These are phyloP conservation scores for Ocimum tenuiflorum DNA, from an alignment of 257 asterid species.

Conservation along the genomic window DNA sequence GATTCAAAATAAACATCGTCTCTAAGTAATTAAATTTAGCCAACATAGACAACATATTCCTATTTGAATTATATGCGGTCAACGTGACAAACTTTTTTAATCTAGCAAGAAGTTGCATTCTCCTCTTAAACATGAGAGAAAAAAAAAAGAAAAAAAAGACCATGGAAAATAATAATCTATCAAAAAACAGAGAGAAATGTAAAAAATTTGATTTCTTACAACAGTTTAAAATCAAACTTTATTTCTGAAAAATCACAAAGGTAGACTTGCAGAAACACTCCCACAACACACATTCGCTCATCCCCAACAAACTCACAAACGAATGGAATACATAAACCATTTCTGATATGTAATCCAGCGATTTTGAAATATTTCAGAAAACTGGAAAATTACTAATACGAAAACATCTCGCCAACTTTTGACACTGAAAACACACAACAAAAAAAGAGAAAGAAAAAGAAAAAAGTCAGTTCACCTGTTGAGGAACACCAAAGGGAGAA, in stretches of 20 bases:
- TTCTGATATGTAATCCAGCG: background rate
- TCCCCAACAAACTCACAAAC: too few relatives aligned
- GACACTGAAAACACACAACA: background rate
- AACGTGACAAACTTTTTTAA: background rate
- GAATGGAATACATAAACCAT: background rate
- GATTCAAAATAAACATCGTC: background rate
- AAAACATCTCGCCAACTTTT: background rate
- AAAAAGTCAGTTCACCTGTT: constrained; percentile 48
- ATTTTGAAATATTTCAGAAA: background rate
- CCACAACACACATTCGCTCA: too few relatives aligned
- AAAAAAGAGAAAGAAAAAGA: background rate
- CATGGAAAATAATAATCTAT: background rate
- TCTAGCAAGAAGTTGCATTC: background rate
- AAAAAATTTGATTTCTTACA: background rate
- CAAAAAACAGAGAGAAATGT: background rate
- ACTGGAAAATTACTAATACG: background rate
- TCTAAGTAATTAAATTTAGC: background rate
- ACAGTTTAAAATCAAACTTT: background rate
- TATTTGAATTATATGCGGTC: background rate
- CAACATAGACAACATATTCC: background rate
- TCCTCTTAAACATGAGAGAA: background rate
- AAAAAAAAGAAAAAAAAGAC: background rate
- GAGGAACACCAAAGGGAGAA: constrained; percentile 91
- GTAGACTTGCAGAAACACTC: background rate
- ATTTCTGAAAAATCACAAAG: background rate